phyloP scores from a whole-genome alignment of 2,329 filamentous ascomycete genomes.

The Lasiodiplodia gonubiensis region DNA sequence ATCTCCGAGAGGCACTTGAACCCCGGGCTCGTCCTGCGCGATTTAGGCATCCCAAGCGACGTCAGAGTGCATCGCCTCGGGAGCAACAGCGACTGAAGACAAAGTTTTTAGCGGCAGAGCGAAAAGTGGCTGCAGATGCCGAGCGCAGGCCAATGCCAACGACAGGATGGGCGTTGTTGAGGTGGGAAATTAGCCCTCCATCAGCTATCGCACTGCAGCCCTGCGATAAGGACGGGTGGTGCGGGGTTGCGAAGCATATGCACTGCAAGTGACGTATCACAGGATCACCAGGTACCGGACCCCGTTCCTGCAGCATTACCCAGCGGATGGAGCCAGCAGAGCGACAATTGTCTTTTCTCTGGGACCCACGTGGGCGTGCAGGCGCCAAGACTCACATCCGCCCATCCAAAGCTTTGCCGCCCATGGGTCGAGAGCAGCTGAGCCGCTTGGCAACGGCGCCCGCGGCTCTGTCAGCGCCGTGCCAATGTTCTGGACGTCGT shows the following conservation, averaged over 20 bases:
- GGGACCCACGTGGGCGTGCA: constrained; percentile 23
- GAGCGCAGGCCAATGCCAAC: neutral
- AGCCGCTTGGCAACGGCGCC: constrained; percentile 23
- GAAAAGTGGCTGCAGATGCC: constrained; percentile 15
- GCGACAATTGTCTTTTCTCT: neutral
- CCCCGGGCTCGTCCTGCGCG: neutral
- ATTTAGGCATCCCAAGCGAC: constrained; percentile 19
- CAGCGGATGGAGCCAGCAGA: constrained; percentile 3
- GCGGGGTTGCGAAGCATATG: constrained; percentile 6
- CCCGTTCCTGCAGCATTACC: constrained; percentile 8
- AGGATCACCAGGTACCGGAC: constrained; percentile 2
- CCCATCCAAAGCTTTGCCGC: constrained; percentile 19
- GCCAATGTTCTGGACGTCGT: constrained; percentile 16
- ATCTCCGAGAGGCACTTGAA: constrained; percentile 17
- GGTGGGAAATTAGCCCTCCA: constrained; percentile 23
- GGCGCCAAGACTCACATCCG: constrained; percentile 14
- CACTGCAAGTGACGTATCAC: neutral
- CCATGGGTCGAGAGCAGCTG: constrained; percentile 1
- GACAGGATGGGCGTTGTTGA: constrained; percentile 1
- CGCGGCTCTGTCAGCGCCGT: constrained; percentile 10
- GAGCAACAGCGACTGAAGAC: constrained; percentile 12
- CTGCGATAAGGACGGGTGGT: neutral
- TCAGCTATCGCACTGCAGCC: constrained; percentile 6
- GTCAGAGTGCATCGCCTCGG: constrained; percentile 25
- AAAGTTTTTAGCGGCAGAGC: constrained; percentile 1